phyloP scores from a whole-genome alignment of 805 yeast species.

The Ogataea degrootiae region DNA sequence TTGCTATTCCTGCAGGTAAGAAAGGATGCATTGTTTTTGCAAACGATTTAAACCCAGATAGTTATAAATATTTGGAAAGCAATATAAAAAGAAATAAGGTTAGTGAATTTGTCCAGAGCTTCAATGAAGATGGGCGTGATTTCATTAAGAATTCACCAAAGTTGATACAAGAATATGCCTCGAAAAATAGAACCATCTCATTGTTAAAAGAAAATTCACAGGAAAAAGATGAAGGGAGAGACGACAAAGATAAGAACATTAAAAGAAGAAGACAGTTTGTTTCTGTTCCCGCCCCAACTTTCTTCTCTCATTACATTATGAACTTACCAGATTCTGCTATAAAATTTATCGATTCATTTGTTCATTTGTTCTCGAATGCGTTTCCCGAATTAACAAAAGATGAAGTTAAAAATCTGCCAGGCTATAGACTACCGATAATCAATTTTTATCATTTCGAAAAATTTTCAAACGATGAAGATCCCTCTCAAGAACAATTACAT shows the following conservation, averaged over 20 bases:
- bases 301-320: slow-evolving; percentile 79
- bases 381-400: slow-evolving; percentile 33
- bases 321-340: slow-evolving; percentile 93
- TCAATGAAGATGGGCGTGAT: slow-evolving; percentile 76
- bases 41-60: slow-evolving; percentile 88
- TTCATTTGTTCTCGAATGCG: slow-evolving; percentile 57
- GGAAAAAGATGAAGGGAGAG: too few relatives aligned
- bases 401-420: slow-evolving; percentile 33
- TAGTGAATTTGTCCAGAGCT: slow-evolving; percentile 50
- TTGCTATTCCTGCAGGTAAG: slow-evolving; percentile 93
- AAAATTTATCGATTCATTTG: slow-evolving; percentile 70
- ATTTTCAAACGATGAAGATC: slow-evolving; percentile 71
- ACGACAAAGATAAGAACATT: slow-evolving; percentile 3
- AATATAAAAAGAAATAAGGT: slow-evolving; percentile 68
- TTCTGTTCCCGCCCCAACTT: slow-evolving; percentile 44
- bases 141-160: slow-evolving; percentile 62
- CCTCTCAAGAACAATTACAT: slow-evolving; percentile 62
- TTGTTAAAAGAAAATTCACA: slow-evolving; percentile 5
- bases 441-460: slow-evolving; percentile 94
- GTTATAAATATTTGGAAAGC: slow-evolving; percentile 61
- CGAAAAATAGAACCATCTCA: slow-evolving; percentile 33
- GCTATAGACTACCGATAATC: slow-evolving; percentile 62
- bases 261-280: slow-evolving; percentile 19
- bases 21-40: slow-evolving; percentile 78
- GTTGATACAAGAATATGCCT: slow-evolving; percentile 47